Evolutionary conservation across 306 rosid genomes (phyloP).

Genomic region (Trichosanthes truncata): DNA sequence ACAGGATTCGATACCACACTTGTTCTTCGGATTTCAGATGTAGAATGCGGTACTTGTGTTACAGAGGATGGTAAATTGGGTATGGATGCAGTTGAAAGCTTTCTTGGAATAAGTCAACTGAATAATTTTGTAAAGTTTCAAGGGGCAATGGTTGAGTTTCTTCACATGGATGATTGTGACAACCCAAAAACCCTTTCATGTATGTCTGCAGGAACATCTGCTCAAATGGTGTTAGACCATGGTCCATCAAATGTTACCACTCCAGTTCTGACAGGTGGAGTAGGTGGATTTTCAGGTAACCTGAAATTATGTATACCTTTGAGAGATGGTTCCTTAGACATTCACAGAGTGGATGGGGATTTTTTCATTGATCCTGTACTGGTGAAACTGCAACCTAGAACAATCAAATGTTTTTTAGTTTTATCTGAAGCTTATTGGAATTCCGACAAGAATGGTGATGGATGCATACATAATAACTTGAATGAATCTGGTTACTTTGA

Average conservation of each 20-base stretch:
- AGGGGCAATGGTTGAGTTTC: constrained; percentile 67
- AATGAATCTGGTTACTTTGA: constrained; percentile 30
- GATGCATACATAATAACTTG: constrained; percentile 18
- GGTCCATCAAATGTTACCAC: constrained; percentile 31
- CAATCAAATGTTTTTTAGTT: constrained; percentile 53
- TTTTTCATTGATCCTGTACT: constrained; percentile 60
- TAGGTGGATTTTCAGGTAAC: constrained; percentile 81
- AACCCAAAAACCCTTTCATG: constrained; percentile 14
- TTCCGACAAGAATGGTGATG: constrained; percentile 34
- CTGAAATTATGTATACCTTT: constrained; percentile 77
- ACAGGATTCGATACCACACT: constrained; percentile 24
- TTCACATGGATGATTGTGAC: constrained; percentile 42
- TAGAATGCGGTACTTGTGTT: constrained; percentile 76
- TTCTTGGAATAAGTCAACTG: constrained; percentile 71
- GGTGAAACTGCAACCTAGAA: constrained; percentile 67
- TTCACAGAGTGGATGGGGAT: constrained; percentile 74
- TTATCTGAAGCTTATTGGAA: constrained; percentile 49
- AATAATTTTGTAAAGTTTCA: constrained; percentile 77
- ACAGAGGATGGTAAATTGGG: constrained; percentile 54
- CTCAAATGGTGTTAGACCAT: constrained; percentile 27
- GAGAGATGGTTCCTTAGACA: constrained; percentile 91
- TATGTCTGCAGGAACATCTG: constrained; percentile 22
- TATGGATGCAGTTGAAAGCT: constrained; percentile 34
- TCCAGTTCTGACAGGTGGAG: constrained; percentile 58
- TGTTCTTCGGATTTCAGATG: constrained; percentile 70